Percentiles rank a stretch among this genome's conserved stretches.
These are phyloP conservation scores for Suillus placidus DNA, from an alignment of 768 basidiomycete genomes.

Conservation along the genomic window DNA sequence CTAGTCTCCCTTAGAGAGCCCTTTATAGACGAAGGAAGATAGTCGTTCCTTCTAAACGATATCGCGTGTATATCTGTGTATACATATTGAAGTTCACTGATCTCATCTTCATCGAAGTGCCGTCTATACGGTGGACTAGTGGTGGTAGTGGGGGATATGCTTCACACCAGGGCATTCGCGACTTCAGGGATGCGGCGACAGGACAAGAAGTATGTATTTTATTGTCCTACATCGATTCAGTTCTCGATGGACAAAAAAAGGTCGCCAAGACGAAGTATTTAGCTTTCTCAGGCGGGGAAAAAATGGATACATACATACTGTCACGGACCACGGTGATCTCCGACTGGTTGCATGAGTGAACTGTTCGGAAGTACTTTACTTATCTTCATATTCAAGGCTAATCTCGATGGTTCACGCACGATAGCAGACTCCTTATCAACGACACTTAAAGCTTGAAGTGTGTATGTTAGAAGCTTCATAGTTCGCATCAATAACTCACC, in stretches of 20 bases:
- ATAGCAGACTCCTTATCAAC: neutral
- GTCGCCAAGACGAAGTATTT: neutral
- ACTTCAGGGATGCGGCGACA: neutral
- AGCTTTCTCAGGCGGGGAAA: neutral
- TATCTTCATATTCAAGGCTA: too few relatives aligned
- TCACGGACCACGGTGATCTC: neutral
- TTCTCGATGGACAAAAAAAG: neutral
- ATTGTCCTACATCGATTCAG: neutral
- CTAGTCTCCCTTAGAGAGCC: neutral
- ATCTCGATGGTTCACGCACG: neutral
- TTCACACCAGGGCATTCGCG: neutral
- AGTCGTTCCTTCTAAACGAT: neutral
- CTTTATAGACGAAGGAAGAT: neutral
- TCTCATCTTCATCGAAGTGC: neutral
- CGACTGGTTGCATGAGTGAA: neutral
- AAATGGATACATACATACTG: neutral
- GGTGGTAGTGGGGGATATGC: neutral
- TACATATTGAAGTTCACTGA: neutral
- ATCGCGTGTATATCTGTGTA: neutral
- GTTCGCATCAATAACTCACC: neutral
- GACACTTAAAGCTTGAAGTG: neutral
- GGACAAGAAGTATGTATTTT: neutral
- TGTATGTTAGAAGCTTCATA: neutral
- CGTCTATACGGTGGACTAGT: neutral
- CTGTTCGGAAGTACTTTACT: neutral